Evolutionary conservation across 805 yeast species (phyloP), one percentile per base, ranked within the genome.

Genomic region (Candida yuanshanica): DNA sequence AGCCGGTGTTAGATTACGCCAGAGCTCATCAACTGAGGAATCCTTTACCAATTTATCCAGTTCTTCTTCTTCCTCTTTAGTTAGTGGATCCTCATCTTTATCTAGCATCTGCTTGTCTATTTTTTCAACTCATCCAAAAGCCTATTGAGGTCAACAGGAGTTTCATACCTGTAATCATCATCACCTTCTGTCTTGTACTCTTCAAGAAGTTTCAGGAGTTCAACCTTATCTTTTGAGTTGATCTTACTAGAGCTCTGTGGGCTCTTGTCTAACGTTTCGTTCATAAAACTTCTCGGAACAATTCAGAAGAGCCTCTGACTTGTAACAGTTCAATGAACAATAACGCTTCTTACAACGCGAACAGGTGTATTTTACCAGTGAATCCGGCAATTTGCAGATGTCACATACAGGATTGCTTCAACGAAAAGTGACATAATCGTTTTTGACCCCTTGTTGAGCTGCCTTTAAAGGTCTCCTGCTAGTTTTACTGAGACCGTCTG

Each of bases 251-350:
- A 7, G 9, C 11, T 6, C 14, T n/a, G 16, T 12, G 14, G 33
- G 18, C 20, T 23, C 16, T 16, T 41, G 40, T 22, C 25, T 20
- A 12, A 38, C 42, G 20, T 33, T 35, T 17, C 27, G 25, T 17
- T 37, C 36, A 14, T 35, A 33, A 21, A 45, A 45, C 16, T 24
- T 18, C 24, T 39, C 43, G 7, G 41, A 36, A 27, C 48, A 45
- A 4, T 16, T 7, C 10, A 20, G 26, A 35, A 42, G 48, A 12
- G 20, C 11, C 12, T 23, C 34, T 21, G 48, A 45, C 16, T 45
- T 42, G 36, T 20, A 45, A 21, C 48, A 45, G 4, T 23, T 33
- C 20, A 42, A 13, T 12, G 48, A 42, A 26, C 48, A 45, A 23
- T 45, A 45, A 7, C 22, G 35, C 22, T 25, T 31, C 5, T 20